Percentiles rank a stretch among this genome's conserved stretches.
phyloP scores from a whole-genome alignment of 805 yeast genomes.

The Hanseniaspora guilliermondii region DNA sequence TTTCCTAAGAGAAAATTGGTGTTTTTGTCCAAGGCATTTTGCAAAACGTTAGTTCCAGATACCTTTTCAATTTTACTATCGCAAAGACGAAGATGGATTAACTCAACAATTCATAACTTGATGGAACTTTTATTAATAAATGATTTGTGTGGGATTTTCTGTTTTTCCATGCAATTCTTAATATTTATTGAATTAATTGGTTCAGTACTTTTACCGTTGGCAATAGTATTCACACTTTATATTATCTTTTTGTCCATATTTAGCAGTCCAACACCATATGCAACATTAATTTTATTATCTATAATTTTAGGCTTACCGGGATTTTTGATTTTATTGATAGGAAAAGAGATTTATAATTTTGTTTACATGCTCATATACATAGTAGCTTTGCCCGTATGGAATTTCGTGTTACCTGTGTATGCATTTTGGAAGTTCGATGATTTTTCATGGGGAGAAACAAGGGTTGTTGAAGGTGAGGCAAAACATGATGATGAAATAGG shows the following conservation, averaged over 20 bases:
- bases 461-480: constrained; percentile 42
- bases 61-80: constrained; percentile 66
- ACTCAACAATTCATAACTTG: constrained; percentile 84
- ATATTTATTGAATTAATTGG: constrained; percentile 75
- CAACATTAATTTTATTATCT: constrained; percentile 65
- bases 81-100: constrained; percentile 94
- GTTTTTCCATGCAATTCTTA: constrained; percentile 90
- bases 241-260: constrained; percentile 61
- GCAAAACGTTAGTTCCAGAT: constrained; percentile 85
- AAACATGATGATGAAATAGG: constrained; percentile 31
- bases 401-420: constrained; percentile 71
- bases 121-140: constrained; percentile 74
- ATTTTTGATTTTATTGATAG: constrained; percentile 63
- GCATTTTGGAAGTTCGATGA: constrained; percentile 94
- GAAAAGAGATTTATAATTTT: constrained; percentile 58
- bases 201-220: constrained; percentile 79
- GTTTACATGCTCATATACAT: constrained; percentile 71
- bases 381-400: constrained; percentile 84
- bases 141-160: constrained; percentile 87
- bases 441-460: constrained; percentile 92
- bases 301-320: constrained; percentile 81
- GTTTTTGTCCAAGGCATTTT: constrained; percentile 80
- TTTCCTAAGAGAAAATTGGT: constrained; percentile 82
- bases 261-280: constrained; percentile 59
- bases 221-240: constrained; percentile 70